Percentiles rank a stretch among this genome's conserved stretches.
Evolutionary conservation across 192 early-diverging fungal genomes (phyloP).

Genomic region (Chytriomyces sp.): DNA sequence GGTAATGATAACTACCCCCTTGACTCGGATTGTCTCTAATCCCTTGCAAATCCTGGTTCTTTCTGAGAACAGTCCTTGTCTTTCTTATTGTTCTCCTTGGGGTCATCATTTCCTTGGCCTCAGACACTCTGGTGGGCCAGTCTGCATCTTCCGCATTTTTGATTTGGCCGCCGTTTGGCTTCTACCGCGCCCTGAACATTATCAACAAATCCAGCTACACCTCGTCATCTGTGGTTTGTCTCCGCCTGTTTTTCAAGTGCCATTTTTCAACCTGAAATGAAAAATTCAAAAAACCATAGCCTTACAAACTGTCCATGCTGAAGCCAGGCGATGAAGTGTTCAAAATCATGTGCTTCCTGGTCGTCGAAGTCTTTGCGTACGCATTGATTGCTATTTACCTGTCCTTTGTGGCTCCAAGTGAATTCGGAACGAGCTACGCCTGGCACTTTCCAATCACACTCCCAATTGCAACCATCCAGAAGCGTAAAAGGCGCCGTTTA

Average conservation of each 20-base stretch:
- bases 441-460: constrained; percentile 67
- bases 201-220: constrained; percentile 62
- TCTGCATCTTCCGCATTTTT: constrained; percentile 59
- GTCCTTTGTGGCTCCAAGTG: constrained; percentile 61
- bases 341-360: constrained; percentile 58
- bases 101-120: constrained; percentile 67
- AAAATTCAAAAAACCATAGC: constrained; percentile 15
- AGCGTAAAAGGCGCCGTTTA: constrained; percentile 16
- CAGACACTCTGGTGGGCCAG: constrained; percentile 47
- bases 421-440: constrained; percentile 67
- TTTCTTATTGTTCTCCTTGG: constrained; percentile 71
- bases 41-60: neutral
- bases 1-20: constrained; percentile 11
- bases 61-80: constrained; percentile 52
- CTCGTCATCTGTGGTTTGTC: constrained; percentile 30
- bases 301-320: constrained; percentile 63
- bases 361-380: constrained; percentile 55
- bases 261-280: neutral
- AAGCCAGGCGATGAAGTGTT: constrained; percentile 62
- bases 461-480: constrained; percentile 44
- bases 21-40: constrained; percentile 1
- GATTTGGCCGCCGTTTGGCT: constrained; percentile 81
- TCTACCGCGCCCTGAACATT: constrained; percentile 64
- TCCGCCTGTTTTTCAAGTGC: neutral
- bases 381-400: constrained; percentile 47